phyloP scores from a whole-genome alignment of 495 filamentous ascomycete species.

The Penicillium desertorum region DNA sequence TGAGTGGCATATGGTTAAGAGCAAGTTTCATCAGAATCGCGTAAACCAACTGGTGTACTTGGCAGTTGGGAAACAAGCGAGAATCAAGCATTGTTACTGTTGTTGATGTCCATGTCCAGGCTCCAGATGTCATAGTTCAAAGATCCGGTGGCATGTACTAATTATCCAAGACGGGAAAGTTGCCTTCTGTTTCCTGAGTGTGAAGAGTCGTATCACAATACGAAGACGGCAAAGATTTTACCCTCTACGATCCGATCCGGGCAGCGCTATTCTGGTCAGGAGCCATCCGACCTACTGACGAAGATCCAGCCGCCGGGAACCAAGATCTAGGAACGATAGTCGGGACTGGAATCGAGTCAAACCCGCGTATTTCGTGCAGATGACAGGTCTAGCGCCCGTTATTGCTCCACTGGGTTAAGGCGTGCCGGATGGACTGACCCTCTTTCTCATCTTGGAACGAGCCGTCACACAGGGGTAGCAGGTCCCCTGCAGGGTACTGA shows the following conservation, averaged over 20 bases:
- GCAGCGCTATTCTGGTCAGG: background rate
- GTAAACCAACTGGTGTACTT: background rate
- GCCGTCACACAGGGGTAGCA: conserved; percentile 9
- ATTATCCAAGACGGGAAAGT: background rate
- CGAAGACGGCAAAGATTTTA: conserved; percentile 5
- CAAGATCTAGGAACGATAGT: conserved; percentile 13
- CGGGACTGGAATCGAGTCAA: conserved; percentile 17
- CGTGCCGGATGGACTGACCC: conserved; percentile 18
- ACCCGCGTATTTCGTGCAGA: conserved; percentile 12
- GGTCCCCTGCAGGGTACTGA: conserved; percentile 10
- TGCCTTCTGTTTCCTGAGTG: background rate
- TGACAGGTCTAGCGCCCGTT: conserved; percentile 9
- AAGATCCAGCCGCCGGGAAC: conserved; percentile 16
- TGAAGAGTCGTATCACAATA: background rate
- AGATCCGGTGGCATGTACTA: background rate
- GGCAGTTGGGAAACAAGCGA: background rate
- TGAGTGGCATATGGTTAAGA: background rate
- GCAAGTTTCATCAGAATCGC: background rate
- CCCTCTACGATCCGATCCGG: background rate
- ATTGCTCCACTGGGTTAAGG: conserved; percentile 11
- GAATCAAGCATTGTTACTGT: background rate
- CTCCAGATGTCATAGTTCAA: background rate
- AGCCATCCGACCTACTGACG: conserved; percentile 4
- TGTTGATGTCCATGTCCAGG: background rate
- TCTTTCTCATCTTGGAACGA: background rate